Evolutionary conservation across 2,329 filamentous ascomycete genomes (phyloP).

Genomic region (Beauveria pseudobassiana): DNA sequence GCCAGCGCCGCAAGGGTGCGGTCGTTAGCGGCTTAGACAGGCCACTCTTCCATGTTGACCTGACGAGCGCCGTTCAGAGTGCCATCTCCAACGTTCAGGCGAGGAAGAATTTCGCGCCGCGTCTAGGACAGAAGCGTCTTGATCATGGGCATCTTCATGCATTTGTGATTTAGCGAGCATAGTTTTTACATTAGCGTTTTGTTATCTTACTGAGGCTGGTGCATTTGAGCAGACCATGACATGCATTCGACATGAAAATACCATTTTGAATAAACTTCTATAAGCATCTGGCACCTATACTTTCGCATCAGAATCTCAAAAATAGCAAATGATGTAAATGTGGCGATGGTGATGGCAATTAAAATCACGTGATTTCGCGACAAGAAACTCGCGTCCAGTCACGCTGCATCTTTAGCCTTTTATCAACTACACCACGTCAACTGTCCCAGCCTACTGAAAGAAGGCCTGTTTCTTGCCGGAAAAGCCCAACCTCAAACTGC

Average conservation of each 20-base stretch:
- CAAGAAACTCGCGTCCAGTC: background rate
- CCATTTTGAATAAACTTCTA: no score
- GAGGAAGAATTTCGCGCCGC: constrained; percentile 27
- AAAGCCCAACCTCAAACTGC: no score
- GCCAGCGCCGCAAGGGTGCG: constrained; percentile 43
- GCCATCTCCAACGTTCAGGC: constrained; percentile 73
- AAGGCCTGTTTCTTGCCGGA: background rate
- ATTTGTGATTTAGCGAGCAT: constrained; percentile 5
- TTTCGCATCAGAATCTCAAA: background rate
- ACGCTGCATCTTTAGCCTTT: background rate
- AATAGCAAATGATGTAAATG: background rate
- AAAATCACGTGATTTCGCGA: constrained; percentile 10
- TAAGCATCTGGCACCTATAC: background rate
- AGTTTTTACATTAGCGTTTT: background rate
- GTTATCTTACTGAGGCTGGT: background rate
- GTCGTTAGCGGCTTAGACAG: constrained; percentile 80
- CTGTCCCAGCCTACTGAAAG: no score
- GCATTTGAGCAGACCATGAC: background rate
- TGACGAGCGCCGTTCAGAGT: constrained; percentile 81
- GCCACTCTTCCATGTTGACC: constrained; percentile 88
- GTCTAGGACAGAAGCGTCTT: background rate
- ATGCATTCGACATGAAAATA: no score
- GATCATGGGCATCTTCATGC: background rate
- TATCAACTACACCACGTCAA: background rate
- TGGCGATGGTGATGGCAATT: background rate